Conservation (phyloP, 2,329 filamentous ascomycete genomes). For the Colletotrichum salicis region DNA sequence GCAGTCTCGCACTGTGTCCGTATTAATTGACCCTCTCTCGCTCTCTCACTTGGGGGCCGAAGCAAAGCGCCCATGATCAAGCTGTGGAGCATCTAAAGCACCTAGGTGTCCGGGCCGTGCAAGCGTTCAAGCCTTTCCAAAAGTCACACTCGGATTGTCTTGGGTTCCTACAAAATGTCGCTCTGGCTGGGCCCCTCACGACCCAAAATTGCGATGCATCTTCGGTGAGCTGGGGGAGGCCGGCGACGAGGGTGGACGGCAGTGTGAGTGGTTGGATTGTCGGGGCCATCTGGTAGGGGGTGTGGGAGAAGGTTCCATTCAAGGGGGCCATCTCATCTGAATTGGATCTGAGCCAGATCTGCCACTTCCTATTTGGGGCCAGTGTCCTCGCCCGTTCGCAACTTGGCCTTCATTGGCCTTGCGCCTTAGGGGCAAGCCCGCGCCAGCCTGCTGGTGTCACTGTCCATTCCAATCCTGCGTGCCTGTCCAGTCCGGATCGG, state of each 20-base stretch:
- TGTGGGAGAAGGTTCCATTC: not conserved
- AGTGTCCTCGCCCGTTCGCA: not conserved
- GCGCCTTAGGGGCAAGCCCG: not conserved
- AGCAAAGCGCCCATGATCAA: not conserved
- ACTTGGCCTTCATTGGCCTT: not conserved
- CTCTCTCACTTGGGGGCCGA: not conserved
- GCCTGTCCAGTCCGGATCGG: not conserved
- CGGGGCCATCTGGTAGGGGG: not conserved
- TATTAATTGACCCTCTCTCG: not conserved
- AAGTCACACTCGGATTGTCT: not conserved
- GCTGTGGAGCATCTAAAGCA: not conserved
- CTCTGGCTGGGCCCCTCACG: not conserved
- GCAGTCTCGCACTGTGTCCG: not conserved
- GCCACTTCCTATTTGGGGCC: not conserved
- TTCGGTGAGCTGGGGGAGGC: not conserved
- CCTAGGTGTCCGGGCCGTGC: not conserved
- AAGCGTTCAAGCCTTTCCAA: not conserved
- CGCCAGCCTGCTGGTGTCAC: not conserved
- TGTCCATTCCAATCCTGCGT: too few species aligned
- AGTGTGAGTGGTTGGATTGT: not conserved
- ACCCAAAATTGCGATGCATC: not conserved
- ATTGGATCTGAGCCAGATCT: slow-evolving; percentile 15
- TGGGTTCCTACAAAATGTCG: not conserved
- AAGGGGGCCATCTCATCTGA: slow-evolving; percentile 12
- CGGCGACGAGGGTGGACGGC: not conserved